Evolutionary conservation across 495 filamentous ascomycete species (phyloP).

Genomic region (Penicillium herquei): DNA sequence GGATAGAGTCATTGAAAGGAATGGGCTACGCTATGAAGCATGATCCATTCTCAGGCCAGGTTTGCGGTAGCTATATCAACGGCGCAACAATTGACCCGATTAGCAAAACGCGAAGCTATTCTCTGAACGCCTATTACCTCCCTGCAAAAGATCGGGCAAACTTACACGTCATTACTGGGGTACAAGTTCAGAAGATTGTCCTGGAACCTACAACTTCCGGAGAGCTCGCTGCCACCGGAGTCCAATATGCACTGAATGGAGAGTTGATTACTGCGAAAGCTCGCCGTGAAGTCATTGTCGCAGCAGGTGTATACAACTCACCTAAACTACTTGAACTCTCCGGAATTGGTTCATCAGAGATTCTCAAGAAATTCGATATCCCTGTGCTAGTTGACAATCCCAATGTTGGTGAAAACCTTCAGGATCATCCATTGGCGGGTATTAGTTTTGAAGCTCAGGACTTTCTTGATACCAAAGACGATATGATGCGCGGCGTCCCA

Average conservation of each 20-base stretch:
- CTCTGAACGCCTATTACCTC: no score
- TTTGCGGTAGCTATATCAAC: no score
- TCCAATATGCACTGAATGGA: no score
- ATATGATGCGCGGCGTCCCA: constrained; percentile 30
- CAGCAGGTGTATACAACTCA: constrained; percentile 53
- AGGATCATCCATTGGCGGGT: constrained; percentile 33
- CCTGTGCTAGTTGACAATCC: constrained; percentile 34
- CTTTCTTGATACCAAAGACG: constrained; percentile 11
- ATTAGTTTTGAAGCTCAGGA: constrained; percentile 32
- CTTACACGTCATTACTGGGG: no score
- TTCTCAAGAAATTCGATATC: constrained; percentile 31
- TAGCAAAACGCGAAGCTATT: no score
- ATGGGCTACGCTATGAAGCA: no score
- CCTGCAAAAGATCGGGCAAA: no score
- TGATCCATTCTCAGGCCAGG: no score
- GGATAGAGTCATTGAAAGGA: no score
- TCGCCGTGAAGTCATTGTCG: constrained; percentile 48
- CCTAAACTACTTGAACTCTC: constrained; percentile 59
- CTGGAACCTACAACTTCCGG: not conserved
- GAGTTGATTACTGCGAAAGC: no score
- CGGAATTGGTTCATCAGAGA: constrained; percentile 45
- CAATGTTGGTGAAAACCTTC: constrained; percentile 45
- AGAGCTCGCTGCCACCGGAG: constrained; percentile 15
- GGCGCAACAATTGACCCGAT: no score
- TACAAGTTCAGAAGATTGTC: no score